Percentiles rank a stretch among this genome's conserved stretches.
These are phyloP conservation scores for Mitragyna speciosa DNA, from an alignment of 257 asterid species.

Conservation along the genomic window DNA sequence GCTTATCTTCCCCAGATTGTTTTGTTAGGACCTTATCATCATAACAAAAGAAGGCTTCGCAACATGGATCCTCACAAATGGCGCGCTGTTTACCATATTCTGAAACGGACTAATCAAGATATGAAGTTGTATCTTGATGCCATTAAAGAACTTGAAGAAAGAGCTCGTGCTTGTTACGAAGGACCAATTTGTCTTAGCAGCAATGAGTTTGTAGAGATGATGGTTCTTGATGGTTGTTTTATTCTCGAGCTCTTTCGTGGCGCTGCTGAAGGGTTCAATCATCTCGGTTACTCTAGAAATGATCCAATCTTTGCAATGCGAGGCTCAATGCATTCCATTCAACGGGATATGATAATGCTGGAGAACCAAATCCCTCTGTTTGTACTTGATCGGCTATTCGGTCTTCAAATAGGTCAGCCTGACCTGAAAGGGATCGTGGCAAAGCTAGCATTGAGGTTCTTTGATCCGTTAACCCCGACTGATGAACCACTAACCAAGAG, in stretches of 20 bases:
- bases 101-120: constrained; percentile 54
- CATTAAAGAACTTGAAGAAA: constrained; percentile 56
- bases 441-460: constrained; percentile 63
- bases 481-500: constrained; percentile 65
- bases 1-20: constrained; percentile 78
- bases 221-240: constrained; percentile 78
- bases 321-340: constrained; percentile 78
- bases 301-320: constrained; percentile 86
- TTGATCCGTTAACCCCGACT: constrained; percentile 76
- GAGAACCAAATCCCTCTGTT: constrained; percentile 87
- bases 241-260: constrained; percentile 74
- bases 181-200: constrained; percentile 57
- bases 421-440: constrained; percentile 51
- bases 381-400: constrained; percentile 50
- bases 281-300: constrained; percentile 63
- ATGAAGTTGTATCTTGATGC: constrained; percentile 51
- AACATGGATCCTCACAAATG: constrained; percentile 82
- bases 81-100: constrained; percentile 64
- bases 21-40: constrained; percentile 80
- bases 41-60: constrained; percentile 50
- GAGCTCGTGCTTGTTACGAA: constrained; percentile 64
- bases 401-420: constrained; percentile 49
- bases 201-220: constrained; percentile 71
- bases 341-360: constrained; percentile 89
- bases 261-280: constrained; percentile 58